These are phyloP conservation scores for Hygrocybe punicea DNA, from an alignment of 768 basidiomycete species.

Conservation along the genomic window DNA sequence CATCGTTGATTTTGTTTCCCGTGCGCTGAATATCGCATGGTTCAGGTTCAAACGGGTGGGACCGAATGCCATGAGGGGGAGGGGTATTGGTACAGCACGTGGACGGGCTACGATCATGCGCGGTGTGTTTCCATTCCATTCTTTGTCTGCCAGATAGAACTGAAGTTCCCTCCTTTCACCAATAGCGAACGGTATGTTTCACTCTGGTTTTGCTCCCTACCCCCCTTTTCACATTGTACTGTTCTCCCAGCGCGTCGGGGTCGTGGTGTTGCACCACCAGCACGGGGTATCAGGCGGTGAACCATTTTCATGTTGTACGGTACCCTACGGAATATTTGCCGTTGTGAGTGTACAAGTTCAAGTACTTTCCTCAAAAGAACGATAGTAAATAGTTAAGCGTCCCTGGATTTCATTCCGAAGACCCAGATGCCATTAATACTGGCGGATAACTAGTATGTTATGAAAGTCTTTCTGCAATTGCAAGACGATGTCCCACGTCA, in stretches of 20 bases:
- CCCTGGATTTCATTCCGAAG: too few species aligned
- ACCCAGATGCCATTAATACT: too few species aligned
- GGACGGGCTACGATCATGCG: conserved; percentile 98
- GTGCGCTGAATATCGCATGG: background rate
- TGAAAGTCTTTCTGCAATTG: too few species aligned
- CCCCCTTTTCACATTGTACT: conserved; percentile 13
- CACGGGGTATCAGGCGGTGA: conserved; percentile 82
- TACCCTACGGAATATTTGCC: too few species aligned
- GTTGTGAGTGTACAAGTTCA: too few species aligned
- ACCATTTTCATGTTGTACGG: background rate
- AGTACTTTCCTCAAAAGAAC: too few species aligned
- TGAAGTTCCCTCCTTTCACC: conserved; percentile 19
- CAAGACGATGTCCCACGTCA: too few species aligned
- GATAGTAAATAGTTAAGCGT: too few species aligned
- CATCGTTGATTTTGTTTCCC: conserved; percentile 7
- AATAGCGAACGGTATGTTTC: conserved; percentile 69
- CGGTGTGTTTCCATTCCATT: conserved; percentile 51
- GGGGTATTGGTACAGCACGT: conserved; percentile 98
- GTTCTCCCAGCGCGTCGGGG: conserved; percentile 71
- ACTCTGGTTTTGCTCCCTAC: background rate
- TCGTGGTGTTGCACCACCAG: conserved; percentile 68
- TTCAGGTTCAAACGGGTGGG: conserved; percentile 97
- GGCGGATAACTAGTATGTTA: too few species aligned
- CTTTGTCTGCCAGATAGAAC: conserved; percentile 12
- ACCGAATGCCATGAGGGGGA: conserved; percentile 96